phyloP scores from a whole-genome alignment of 352 stramenopile species.

The Phytophthora cryptogea region DNA sequence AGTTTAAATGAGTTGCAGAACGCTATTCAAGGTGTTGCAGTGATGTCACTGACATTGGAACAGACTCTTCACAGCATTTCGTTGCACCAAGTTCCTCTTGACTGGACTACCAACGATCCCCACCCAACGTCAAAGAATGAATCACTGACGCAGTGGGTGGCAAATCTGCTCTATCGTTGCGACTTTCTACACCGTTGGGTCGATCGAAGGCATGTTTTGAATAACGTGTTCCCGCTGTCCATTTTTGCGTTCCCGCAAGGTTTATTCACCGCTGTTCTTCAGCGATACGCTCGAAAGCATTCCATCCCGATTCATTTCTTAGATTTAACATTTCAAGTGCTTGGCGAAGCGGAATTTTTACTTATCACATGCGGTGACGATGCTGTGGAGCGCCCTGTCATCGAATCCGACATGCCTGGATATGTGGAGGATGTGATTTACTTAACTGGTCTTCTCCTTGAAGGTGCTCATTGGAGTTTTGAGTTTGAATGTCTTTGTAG shows the following conservation, averaged over 20 bases:
- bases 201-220: conserved; percentile 21
- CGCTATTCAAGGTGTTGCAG: conserved; percentile 57
- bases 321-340: conserved; percentile 76
- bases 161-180: conserved; percentile 55
- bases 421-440: conserved; percentile 47
- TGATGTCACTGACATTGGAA: conserved; percentile 66
- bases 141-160: conserved; percentile 61
- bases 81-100: conserved; percentile 53
- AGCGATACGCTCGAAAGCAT: conserved; percentile 74
- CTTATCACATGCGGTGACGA: conserved; percentile 2
- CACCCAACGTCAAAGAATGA: conserved; percentile 34
- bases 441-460: conserved; percentile 65
- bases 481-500: conserved; percentile 55
- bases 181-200: conserved; percentile 67
- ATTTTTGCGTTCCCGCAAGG: conserved; percentile 79
- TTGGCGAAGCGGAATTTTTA: conserved; percentile 42
- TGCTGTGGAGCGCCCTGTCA: not conserved
- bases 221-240: conserved; percentile 55
- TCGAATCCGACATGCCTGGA: conserved; percentile 7
- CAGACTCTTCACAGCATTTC: conserved; percentile 56
- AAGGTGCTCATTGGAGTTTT: conserved; percentile 71
- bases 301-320: conserved; percentile 74
- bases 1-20: conserved; percentile 51
- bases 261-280: conserved; percentile 78
- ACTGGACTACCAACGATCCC: conserved; percentile 38